Conservation (phyloP, 192 early-diverging fungal genomes). For the Lobosporangium transversale region DNA sequence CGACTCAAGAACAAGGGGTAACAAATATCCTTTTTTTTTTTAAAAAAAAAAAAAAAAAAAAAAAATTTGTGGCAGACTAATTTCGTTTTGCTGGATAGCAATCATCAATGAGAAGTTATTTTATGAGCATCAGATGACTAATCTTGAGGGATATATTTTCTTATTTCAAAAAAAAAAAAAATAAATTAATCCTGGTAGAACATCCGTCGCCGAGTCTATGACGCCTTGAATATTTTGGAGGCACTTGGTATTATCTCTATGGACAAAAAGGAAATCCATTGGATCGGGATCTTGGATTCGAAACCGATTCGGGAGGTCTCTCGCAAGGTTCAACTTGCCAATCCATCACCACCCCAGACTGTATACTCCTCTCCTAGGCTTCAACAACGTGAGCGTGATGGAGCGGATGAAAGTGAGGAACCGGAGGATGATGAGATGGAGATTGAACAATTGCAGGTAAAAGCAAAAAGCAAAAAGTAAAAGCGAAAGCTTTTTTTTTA, state of each 20-base stretch:
- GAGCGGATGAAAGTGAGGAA: conserved; percentile 50
- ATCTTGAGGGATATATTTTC: no score
- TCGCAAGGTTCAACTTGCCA: not conserved
- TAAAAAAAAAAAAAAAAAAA: not conserved
- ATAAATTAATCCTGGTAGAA: conserved; percentile 67
- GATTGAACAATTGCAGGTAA: conserved; percentile 45
- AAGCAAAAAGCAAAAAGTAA: no score
- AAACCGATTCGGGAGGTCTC: conserved; percentile 25
- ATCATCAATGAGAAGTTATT: no score
- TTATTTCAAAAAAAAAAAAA: no score
- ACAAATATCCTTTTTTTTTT: no score
- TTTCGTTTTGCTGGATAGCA: not conserved
- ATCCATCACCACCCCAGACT: not conserved
- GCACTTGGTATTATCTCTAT: conserved; percentile 71
- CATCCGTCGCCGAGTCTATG: conserved; percentile 75
- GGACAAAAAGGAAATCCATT: conserved; percentile 71
- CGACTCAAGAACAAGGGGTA: conserved; percentile 37
- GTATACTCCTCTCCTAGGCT: not conserved
- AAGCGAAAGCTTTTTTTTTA: no score
- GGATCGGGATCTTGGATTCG: conserved; percentile 66
- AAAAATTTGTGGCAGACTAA: conserved; percentile 28
- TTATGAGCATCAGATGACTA: no score
- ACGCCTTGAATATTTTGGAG: conserved; percentile 76
- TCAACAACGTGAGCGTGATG: conserved; percentile 19
- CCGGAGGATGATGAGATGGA: conserved; percentile 54